phyloP scores from a whole-genome alignment of 768 basidiomycete species.

The Suillus decipiens region DNA sequence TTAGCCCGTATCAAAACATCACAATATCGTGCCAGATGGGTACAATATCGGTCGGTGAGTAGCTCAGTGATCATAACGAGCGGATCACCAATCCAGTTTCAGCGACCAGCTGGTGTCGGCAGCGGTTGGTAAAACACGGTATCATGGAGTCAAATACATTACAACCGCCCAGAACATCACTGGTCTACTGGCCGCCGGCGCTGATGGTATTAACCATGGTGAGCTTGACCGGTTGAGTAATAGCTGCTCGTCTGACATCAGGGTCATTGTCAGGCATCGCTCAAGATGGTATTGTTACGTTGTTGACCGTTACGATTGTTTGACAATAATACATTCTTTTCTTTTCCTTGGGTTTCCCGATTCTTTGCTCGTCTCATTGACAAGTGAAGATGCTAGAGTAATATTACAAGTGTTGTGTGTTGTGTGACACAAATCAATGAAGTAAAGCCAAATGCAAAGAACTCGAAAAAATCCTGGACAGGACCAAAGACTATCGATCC shows the following conservation, averaged over 20 bases:
- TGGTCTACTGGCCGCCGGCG: constrained; percentile 55
- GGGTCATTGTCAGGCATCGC: constrained; percentile 48
- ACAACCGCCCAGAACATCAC: constrained; percentile 49
- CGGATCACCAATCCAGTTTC: not conserved
- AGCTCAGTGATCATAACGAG: not conserved
- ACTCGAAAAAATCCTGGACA: constrained; percentile 9
- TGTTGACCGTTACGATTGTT: constrained; percentile 54
- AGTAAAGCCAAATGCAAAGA: constrained; percentile 24
- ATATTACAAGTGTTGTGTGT: constrained; percentile 25
- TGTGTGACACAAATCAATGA: constrained; percentile 12
- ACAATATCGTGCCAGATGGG: constrained; percentile 49
- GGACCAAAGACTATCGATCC: constrained; percentile 1
- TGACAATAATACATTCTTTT: constrained; percentile 16
- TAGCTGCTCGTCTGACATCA: constrained; percentile 3
- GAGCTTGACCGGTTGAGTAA: constrained; percentile 5
- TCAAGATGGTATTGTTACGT: constrained; percentile 54
- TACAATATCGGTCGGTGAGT: constrained; percentile 50
- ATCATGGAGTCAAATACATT: constrained; percentile 46
- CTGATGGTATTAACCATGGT: constrained; percentile 56
- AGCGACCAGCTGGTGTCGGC: constrained; percentile 41
- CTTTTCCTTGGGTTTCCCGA: not conserved
- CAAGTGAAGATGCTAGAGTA: constrained; percentile 13
- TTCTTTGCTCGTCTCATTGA: constrained; percentile 2
- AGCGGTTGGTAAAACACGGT: constrained; percentile 41
- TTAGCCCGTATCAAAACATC: constrained; percentile 35